These are phyloP conservation scores for Linnemannia zychae DNA, from an alignment of 192 early-diverging fungal genomes.

Conservation along the genomic window DNA sequence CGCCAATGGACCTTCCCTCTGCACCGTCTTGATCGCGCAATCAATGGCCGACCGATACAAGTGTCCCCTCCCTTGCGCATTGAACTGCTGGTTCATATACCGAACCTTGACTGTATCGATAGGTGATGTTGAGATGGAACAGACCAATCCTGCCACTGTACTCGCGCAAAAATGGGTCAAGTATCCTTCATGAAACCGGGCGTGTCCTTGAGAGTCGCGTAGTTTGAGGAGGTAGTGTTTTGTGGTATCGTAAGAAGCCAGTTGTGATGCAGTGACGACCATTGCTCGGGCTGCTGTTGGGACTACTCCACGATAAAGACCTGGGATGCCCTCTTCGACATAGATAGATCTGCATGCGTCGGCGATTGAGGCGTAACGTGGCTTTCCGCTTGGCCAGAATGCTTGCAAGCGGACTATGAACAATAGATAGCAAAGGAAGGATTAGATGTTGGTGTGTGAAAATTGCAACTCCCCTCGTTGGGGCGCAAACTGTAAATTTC, in stretches of 20 bases:
- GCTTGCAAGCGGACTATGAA: slow-evolving; percentile 53
- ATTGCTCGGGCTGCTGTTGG: slow-evolving; percentile 63
- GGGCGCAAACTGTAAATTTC: not conserved
- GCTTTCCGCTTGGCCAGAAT: slow-evolving; percentile 46
- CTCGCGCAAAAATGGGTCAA: slow-evolving; percentile 54
- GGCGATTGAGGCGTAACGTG: slow-evolving; percentile 43
- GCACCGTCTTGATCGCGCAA: slow-evolving; percentile 54
- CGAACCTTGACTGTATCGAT: slow-evolving; percentile 56
- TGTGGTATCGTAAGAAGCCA: slow-evolving; percentile 65
- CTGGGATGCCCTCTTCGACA: slow-evolving; percentile 50
- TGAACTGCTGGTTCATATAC: slow-evolving; percentile 59
- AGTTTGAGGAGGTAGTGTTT: slow-evolving; percentile 59
- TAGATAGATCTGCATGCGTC: slow-evolving; percentile 50
- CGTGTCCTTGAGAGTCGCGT: slow-evolving; percentile 10
- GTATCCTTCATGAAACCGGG: slow-evolving; percentile 53
- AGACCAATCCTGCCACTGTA: slow-evolving; percentile 55
- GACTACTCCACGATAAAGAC: slow-evolving; percentile 63
- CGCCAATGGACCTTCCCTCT: slow-evolving; percentile 56
- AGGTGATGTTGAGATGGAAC: slow-evolving; percentile 50
- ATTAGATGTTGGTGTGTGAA: not conserved
- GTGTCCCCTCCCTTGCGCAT: slow-evolving; percentile 33
- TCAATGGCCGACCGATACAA: slow-evolving; percentile 43
- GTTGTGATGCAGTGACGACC: slow-evolving; percentile 63
- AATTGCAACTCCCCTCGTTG: not conserved
- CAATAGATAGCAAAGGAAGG: not conserved